Evolutionary conservation across 305 asterid species (phyloP), one percentile per base, ranked within the genome.

Genomic region (Plantago rigida): DNA sequence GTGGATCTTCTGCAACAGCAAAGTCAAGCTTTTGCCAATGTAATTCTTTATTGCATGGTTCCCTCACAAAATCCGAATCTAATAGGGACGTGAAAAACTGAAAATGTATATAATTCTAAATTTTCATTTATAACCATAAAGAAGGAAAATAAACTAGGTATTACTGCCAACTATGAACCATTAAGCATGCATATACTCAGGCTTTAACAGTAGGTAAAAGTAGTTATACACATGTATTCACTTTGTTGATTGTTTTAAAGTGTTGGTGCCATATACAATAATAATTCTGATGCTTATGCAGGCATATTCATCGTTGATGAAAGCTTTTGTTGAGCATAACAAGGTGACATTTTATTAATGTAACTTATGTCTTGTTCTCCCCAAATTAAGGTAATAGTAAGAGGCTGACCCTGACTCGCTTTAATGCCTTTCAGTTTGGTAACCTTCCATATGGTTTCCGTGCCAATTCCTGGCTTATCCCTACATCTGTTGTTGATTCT

Each of bases 1-100:
- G 93, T 90, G 66, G 99, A 90, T 87, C 97, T 94, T 81, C 85
- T 94, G 77, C 99, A 89, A 72, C 99, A 90, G 78, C 95, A 87
- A 71, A 94, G 99, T 71, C 99, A 81, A 82, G 96, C 94, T 70
- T 94, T 94, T 70, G 91, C 90, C 65, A 84, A 87, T 66, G 99
- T 87, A 73, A 78, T 94, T 75, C 58, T 58, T 51, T 61, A 63
- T 57, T 3, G 53, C 28, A 51, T 48, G 47, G 46, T 60, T 66
- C 58, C 24, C 34, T 3, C 55, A 51, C 17, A n/a, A 39, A 39
- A 6, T 1, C 7, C 6, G 7, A 31, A 3, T 31, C 39, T 31
- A 31, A 31, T 31, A 31, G 11, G 44, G 1, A 8, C 1, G 5
- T 39, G 44, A 39, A 39, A 1, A 6, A 1, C 12, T 6, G 44